Evolutionary conservation across 768 basidiomycete genomes (phyloP), one percentile per base, ranked within the genome.

Genomic region (Termitomyces heimii): DNA sequence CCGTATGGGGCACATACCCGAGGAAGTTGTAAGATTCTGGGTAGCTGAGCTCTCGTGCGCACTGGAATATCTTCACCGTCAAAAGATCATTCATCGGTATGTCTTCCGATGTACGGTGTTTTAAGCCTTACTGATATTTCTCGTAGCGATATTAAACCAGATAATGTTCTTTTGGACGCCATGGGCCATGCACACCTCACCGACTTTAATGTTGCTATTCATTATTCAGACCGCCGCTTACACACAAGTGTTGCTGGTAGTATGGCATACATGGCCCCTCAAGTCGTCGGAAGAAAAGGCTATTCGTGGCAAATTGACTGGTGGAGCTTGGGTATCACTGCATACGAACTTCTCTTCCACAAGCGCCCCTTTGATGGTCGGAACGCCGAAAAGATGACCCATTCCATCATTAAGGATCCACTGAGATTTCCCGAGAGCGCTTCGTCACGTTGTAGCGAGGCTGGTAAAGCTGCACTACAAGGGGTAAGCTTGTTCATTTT

Each of bases 231-330:
- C 58, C 81, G 88, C 53, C 82, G 95, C 35, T 66, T 89, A 59
- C 88, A 98, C 71, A 94, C 92, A 0, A 93, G 92, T 58, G 90
- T 99, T 16, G 96, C 97, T 7, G 97, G 97, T 4, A 94, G 92
- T 66, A 95, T 99, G 93, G 96, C 97, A 0, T 99, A 99, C 74
- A 99, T 99, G 97, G 95, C 95, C 10, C 95, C 96, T 0, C 94
- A 99, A 70, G 89, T 99, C n/a, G 79, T 98, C 44, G 84, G 82
- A 52, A 87, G 90, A 66, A 88, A 85, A 66, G 97, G 97, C 16
- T 99, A 99, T 71, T 89, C 89, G 4, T 94, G 92, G 82, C 86
- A 85, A 49, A 82, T 92, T 50, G 95, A 98, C 69, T 97, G 92
- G 89, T 98, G 95, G 95, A 94, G 92, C 67, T 78, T 98, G 20